Base-by-base conservation (phyloP, 371 early-diverging fungal genomes). In the Mucor mucedo region DNA sequence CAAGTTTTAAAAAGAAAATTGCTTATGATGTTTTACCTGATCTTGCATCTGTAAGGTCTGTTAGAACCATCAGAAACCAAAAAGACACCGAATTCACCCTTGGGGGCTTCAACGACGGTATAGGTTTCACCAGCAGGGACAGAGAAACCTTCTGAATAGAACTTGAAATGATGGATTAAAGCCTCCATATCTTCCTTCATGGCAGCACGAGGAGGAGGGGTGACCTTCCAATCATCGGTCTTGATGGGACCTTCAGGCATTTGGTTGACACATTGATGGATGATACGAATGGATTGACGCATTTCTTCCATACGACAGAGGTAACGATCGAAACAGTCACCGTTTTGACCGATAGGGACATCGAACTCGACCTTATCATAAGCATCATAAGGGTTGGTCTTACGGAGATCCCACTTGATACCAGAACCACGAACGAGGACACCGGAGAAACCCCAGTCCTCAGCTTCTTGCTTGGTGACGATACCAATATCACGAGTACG, bases 181-280 rank as follows among this genome's bases (percentile, higher is more conserved):
- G 96, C 95, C 76, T 97, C 98, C 98, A 98, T 98, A 80, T 89
- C 89, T 78, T 95, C 93, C 89, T 98, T 98, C 98, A 98, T 98
- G 73, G 86, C 83, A 42, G 90, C 89, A 65, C 98, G 90, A 38
- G 93, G 90, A 50, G 98, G 98, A 56, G 98, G 97, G n/a, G 92
- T 83, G 63, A 81, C 66, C 75, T 98, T 98, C 90, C 90, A 86
- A 77, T 98, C 98, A 59, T 98, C 98, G n/a, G 97, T 92, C 82
- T 92, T 93, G 72, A 95, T 85, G 39, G 92, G 90, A 35, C 98
- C 98, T 45, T 90, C 85, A 42, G 98, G 98, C 91, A 98, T 97
- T 71, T 95, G 81, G 73, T 95, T 92, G 69, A 96, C 72, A 79
- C 97, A 97, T 81, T 98, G 98, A 60, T 83, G 77, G 70, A 98